These are phyloP conservation scores for Dioscorea dumetorum DNA, from an alignment of 106 monocot species.

Conservation along the genomic window DNA sequence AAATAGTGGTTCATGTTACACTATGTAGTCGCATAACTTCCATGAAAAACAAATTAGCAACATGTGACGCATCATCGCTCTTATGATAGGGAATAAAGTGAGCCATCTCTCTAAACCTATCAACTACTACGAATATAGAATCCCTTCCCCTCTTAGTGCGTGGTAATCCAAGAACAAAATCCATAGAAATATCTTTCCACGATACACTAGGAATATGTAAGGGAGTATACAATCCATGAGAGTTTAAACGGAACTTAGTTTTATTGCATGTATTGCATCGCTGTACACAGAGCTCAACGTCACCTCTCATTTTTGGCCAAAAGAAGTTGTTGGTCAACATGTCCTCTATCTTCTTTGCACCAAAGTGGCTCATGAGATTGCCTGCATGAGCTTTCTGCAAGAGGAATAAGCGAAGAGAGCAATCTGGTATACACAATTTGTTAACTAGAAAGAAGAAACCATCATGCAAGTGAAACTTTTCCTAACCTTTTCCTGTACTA, in stretches of 20 bases:
- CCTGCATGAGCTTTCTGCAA: neutral
- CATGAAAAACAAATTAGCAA: neutral
- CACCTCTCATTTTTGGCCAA: neutral
- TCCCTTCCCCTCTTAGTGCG: too few relatives aligned
- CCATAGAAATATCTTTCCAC: too few relatives aligned
- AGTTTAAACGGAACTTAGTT: too few relatives aligned
- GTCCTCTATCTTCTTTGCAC: neutral
- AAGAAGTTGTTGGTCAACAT: neutral
- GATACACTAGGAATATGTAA: too few relatives aligned
- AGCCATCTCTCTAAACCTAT: too few relatives aligned
- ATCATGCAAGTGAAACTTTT: too few relatives aligned
- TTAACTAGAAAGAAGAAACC: neutral
- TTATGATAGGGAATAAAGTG: neutral
- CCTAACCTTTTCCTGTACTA: too few relatives aligned
- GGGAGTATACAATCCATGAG: too few relatives aligned
- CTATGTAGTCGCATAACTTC: neutral
- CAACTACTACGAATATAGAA: too few relatives aligned
- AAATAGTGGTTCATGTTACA: neutral
- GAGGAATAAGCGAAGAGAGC: neutral
- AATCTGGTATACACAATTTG: neutral
- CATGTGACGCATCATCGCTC: neutral
- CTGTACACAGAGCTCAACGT: too few relatives aligned
- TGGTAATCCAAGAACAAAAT: too few relatives aligned
- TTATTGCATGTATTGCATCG: too few relatives aligned
- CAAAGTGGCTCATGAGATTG: neutral